These are phyloP conservation scores for Setomelanomma holmii DNA, from an alignment of 2,329 filamentous ascomycete species.

Conservation along the genomic window DNA sequence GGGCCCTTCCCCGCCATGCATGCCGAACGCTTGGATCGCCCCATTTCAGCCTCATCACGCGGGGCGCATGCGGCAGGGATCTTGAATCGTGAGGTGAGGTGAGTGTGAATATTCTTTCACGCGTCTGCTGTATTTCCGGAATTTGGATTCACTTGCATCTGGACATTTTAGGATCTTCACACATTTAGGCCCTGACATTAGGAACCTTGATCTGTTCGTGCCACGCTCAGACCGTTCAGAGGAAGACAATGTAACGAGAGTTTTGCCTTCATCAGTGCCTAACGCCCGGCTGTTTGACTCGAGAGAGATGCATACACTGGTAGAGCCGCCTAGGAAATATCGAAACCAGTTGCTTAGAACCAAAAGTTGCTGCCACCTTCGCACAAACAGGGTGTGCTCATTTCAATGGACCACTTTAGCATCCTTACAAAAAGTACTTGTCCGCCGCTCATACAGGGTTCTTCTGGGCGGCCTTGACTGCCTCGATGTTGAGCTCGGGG, in stretches of 20 bases:
- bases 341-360: constrained; percentile 9
- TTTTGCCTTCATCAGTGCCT: background rate
- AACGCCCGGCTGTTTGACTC: background rate
- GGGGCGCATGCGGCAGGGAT: background rate
- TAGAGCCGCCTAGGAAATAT: background rate
- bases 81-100: background rate
- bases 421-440: no score
- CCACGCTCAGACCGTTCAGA: no score
- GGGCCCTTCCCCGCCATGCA: background rate
- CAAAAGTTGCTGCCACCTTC: constrained; percentile 18
- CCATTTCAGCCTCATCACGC: background rate
- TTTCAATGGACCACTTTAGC: no score
- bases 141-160: no score
- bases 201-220: no score
- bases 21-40: background rate
- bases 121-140: no score
- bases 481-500: constrained; percentile 56
- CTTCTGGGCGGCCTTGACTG: constrained; percentile 54
- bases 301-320: background rate
- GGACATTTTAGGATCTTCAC: no score
- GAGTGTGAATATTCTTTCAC: background rate
- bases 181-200: no score
- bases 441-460: constrained; percentile 16
- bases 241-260: background rate
- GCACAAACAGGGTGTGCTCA: constrained; percentile 11